Base-by-base conservation (phyloP, 2,329 filamentous ascomycete species). In the Fusarium sacchari region DNA sequence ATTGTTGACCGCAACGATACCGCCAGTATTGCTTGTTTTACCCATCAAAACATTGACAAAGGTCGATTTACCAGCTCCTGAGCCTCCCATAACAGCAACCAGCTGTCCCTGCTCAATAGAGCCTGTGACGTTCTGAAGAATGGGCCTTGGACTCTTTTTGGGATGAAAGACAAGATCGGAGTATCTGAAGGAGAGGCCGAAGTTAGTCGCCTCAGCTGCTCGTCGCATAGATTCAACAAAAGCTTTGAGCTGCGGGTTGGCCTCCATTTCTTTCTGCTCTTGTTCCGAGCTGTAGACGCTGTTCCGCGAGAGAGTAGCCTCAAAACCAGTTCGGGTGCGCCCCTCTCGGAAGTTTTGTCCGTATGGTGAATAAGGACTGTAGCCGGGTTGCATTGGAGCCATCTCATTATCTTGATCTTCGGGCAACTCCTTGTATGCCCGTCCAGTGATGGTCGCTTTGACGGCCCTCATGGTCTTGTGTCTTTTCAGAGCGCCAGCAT, bases 21-120 rank as follows among this genome's bases (percentile, higher is more conserved):
- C 88, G 1, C 83, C 81, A 2, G 87, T 90, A 66, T 87, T 84
- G 39, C 80, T 83, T 1, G 81, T 83, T 78, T 90, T 90, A 18
- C 88, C 88, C 88, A 90, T 90, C n/a, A 90, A 82, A 32, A 89
- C 86, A 63, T 90, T 90, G 37, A 90, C 83, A 67, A 90, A 89
- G 0, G 88, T 90, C 24, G 86, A 87, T 77, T 90, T 90, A 36
- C 88, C 88, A 3, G 88, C 88, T n/a, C 88, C 88, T 4, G 86
- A 88, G 11, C 87, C 87, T 12, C 88, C 88, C 87, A 90, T 89
- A n/a, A 90, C 83, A 15, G 87, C 88, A 40, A 86, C 87, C n/a
- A 90, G 83, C 10, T 85, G 85, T 1, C 88, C 88, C 17, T 84
- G 82, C 26, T 87, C 81, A 74, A 90, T 89, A 9, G 82, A 84